These are phyloP conservation scores for Singerocomus rubriflavus DNA, from an alignment of 1,284 basidiomycete species.

Conservation along the genomic window DNA sequence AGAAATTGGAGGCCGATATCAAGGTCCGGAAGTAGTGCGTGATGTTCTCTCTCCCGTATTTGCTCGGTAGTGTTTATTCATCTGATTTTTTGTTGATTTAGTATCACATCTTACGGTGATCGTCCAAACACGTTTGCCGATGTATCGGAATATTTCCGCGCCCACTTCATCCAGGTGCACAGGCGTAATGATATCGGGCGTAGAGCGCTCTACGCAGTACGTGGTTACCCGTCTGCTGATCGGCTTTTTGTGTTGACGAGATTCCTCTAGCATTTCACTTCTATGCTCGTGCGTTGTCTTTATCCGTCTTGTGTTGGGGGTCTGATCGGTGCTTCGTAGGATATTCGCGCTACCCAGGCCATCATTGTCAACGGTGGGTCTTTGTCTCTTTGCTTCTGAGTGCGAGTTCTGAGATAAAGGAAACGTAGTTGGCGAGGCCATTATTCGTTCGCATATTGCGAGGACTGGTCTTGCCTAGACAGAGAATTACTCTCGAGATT, in stretches of 20 bases:
- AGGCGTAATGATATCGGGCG: constrained; percentile 58
- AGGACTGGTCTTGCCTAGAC: constrained; percentile 49
- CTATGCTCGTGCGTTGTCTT: constrained; percentile 60
- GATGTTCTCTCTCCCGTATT: constrained; percentile 1
- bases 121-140: constrained; percentile 68
- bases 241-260: constrained; percentile 14
- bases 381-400: neutral
- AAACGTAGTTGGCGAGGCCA: constrained; percentile 56
- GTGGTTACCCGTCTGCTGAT: constrained; percentile 30
- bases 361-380: constrained; percentile 68
- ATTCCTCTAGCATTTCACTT: constrained; percentile 63
- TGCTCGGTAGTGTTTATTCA: constrained; percentile 1
- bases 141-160: constrained; percentile 73
- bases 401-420: constrained; percentile 7
- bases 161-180: constrained; percentile 74
- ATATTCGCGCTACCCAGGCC: constrained; percentile 69
- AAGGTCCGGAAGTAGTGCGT: constrained; percentile 70
- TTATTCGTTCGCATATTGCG: constrained; percentile 57
- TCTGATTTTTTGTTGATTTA: constrained; percentile 27
- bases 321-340: constrained; percentile 37
- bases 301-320: neutral
- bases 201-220: constrained; percentile 60
- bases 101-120: constrained; percentile 77
- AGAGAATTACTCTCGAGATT: neutral
- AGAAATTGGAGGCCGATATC: constrained; percentile 62